Evolutionary conservation across 129 eudicot species (phyloP), one percentile per base, ranked within the genome.

Genomic region (Scalesia atractyloides): DNA sequence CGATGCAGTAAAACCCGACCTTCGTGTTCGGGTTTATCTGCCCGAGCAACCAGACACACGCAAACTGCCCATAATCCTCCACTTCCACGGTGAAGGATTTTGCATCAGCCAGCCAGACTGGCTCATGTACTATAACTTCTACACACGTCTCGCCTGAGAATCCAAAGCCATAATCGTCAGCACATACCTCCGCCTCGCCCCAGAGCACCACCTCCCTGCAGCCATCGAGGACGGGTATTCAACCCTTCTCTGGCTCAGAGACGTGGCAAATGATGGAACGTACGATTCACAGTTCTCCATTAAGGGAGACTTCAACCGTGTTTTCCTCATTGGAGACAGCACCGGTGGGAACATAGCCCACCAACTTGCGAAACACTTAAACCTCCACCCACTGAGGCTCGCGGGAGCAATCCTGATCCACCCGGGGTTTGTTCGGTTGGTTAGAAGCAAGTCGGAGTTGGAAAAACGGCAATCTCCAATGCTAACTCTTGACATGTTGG

Each of bases 161-260:
- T 61, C 82, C 0, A 34, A 75, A 2, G 92, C 82, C 46, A 74
- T 88, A 0, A 52, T 79, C 2, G 77, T 91, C 2, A 86, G 96
- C 3, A 82, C 83, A 47, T 91, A 84, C 76, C 93, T 88, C 47
- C 85, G 75, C 7, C 82, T 26, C 0, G 97, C 97, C 0, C 97
- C 97, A 6, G 97, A 91, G 80, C 84, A 82, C 82, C 90, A 90
- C 48, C 97, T 91, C 65, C 97, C 97, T 0, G 93, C 93, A 14
- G 93, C 97, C 13, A 70, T 78, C 0, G 80, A 91, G 4, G 96
- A 84, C 16, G 88, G 80, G 50, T 79, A 49, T 43, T 60, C 88
- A 49, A 85, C 92, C 20, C 84, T 91, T 30, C 73, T 80, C 15
- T 91, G 92, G 97, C 85, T 88, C 44, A 72, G 71, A 3, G 75